Evolutionary conservation across 2,329 filamentous ascomycete genomes (phyloP).

Genomic region (Neocucurbitaria cava): DNA sequence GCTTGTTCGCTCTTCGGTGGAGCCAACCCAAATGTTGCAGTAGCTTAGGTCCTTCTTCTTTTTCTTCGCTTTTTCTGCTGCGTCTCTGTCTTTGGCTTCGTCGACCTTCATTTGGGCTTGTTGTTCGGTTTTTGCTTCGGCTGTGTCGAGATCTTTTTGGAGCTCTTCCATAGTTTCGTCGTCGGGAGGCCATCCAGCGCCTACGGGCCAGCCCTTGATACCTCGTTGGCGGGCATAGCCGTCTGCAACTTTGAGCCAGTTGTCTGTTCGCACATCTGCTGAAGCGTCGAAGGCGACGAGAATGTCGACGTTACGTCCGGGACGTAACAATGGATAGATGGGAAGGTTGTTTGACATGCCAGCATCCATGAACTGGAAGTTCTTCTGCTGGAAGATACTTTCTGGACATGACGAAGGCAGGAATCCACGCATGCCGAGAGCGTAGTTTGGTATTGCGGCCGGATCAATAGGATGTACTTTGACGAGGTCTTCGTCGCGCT

Average conservation of each 20-base stretch:
- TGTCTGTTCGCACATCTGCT: conserved; percentile 90
- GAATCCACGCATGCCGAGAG: conserved; percentile 77
- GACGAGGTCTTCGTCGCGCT: conserved; percentile 80
- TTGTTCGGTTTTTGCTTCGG: conserved; percentile 66
- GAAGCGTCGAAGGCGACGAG: conserved; percentile 93
- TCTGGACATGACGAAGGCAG: conserved; percentile 80
- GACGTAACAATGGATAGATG: conserved; percentile 90
- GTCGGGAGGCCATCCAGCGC: conserved; percentile 86
- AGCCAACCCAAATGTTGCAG: conserved; percentile 95
- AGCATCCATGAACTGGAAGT: conserved; percentile 81
- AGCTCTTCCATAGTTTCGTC: conserved; percentile 66
- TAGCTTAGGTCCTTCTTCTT: conserved; percentile 70
- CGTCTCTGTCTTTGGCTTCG: conserved; percentile 57
- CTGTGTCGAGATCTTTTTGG: conserved; percentile 69
- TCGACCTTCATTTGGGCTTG: conserved; percentile 70
- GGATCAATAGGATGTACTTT: conserved; percentile 96
- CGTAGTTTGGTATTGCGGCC: conserved; percentile 88
- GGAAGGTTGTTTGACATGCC: conserved; percentile 99
- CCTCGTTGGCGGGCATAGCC: conserved; percentile 90
- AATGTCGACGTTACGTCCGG: conserved; percentile 86
- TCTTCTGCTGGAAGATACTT: conserved; percentile 72
- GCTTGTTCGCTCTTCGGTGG: conserved; percentile 73
- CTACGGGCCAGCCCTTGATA: conserved; percentile 92
- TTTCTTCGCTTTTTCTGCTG: conserved; percentile 28
- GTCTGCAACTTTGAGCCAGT: conserved; percentile 94